These are phyloP conservation scores for Talaromyces stipitatus DNA, from an alignment of 495 filamentous ascomycete species.

Conservation along the genomic window DNA sequence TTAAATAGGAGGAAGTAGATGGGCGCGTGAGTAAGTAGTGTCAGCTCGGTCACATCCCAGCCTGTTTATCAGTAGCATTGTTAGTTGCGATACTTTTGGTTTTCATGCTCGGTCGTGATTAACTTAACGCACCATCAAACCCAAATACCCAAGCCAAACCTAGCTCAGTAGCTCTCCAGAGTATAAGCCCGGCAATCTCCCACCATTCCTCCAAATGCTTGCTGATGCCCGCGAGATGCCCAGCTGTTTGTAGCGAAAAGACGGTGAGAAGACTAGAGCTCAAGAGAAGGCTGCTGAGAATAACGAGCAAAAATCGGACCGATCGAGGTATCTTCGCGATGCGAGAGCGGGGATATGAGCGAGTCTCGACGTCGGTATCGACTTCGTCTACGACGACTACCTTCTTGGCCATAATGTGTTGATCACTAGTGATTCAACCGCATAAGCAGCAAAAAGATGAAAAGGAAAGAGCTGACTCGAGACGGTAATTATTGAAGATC, in stretches of 20 bases:
- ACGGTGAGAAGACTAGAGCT: constrained; percentile 50
- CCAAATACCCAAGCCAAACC: constrained; percentile 60
- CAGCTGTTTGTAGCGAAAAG: constrained; percentile 37
- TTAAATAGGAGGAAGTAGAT: constrained; percentile 58
- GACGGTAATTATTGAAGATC: background rate
- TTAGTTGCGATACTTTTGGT: background rate
- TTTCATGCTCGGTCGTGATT: background rate
- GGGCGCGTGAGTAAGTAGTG: constrained; percentile 63
- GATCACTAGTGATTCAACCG: background rate
- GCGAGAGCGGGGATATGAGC: background rate
- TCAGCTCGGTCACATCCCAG: constrained; percentile 61
- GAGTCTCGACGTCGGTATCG: background rate
- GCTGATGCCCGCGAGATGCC: constrained; percentile 55
- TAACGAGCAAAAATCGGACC: constrained; percentile 55
- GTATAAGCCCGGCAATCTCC: constrained; percentile 53
- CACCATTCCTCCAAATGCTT: constrained; percentile 51
- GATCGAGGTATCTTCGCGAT: constrained; percentile 27
- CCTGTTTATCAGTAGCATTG: constrained; percentile 25
- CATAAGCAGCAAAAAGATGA: background rate
- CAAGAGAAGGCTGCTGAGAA: constrained; percentile 54
- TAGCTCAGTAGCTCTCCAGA: constrained; percentile 63
- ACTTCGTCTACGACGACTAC: background rate
- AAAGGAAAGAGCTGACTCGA: background rate
- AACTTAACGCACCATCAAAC: constrained; percentile 51
- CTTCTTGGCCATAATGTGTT: constrained; percentile 1